A percentile compares a stretch with the other conserved stretches of the same genome.
Evolutionary conservation across 345 rosid species (phyloP).

Genomic region (Populus ilicifolia): DNA sequence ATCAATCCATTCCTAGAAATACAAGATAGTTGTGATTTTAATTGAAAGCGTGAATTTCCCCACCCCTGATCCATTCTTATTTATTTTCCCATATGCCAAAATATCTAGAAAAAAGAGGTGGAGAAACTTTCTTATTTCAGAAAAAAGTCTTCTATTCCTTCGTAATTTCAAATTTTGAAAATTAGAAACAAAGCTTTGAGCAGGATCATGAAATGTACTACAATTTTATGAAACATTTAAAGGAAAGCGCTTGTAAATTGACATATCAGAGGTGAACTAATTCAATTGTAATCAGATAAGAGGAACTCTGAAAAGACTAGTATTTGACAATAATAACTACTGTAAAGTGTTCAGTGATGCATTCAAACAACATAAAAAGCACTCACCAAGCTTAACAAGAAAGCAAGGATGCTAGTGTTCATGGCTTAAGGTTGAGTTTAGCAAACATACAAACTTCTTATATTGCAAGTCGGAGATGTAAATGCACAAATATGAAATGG

Average conservation of each 20-base stretch:
- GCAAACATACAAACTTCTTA: not conserved
- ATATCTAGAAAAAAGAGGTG: too few species aligned
- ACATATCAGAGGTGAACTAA: not conserved
- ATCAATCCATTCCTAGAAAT: constrained; percentile 53
- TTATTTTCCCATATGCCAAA: not conserved
- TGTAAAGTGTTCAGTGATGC: not conserved
- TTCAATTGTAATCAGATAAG: not conserved
- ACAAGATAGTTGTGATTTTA: not conserved
- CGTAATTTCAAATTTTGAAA: not conserved
- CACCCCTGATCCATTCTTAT: not conserved
- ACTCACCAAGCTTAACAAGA: not conserved
- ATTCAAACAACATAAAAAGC: not conserved
- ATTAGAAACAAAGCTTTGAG: not conserved
- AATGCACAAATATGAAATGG: not conserved
- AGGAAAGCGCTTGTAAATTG: not conserved
- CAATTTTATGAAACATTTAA: not conserved
- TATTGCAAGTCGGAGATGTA: not conserved
- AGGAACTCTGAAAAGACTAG: not conserved
- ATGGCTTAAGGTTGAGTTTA: not conserved
- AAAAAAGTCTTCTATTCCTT: not conserved
- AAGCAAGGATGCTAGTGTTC: not conserved
- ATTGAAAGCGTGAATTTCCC: not conserved
- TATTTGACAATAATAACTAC: not conserved
- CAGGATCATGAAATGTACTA: not conserved
- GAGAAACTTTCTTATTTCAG: not conserved